Base-by-base conservation (phyloP, 805 yeast species). In the Saturnispora galanensis region DNA sequence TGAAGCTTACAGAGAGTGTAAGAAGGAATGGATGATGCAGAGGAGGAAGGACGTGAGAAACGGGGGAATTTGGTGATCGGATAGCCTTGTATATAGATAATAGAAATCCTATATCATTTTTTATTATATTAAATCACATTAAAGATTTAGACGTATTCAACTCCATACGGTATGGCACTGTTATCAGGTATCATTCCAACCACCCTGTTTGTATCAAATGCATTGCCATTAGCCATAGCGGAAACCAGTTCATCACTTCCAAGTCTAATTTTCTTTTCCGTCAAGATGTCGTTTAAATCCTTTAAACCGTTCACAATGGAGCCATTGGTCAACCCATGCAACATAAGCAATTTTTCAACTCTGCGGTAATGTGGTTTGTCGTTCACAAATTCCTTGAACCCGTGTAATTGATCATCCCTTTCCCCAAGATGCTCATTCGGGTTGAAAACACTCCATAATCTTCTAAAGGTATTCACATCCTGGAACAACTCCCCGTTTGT, bases 1-100 rank as follows among this genome's bases (percentile, higher is more conserved):
- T 60, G 87, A 81, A 55, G 96, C 97, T 0, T 90, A 90, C 60
- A 71, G 90, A 48, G 98, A 90, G 56, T 90, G 98, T 65, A 83
- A 84, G 59, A 80, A 80, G 56, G 84, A 73, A 49, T 84, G 89
- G 89, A 63, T 74, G 58, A 56, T 47, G 17, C 59, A 58, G 45
- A 53, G 64, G 47, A 56, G 50, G 41, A 58, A 49, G 39, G 65
- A 58, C 41, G 46, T 47, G 10, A 43, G 52, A 12, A 45, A 33
- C 30, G 63, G 63, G 36, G 65, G 65, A 15, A 52, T 59, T 10
- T 61, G 66, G 66, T 61, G 46, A 51, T 11, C 15, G 3, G 28
- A 7, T 16, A 11, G 3, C 15, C 30, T 38, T n/a, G 15, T n/a
- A n/a, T 38, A 21, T 38, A 28, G 10, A 38, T 32, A 11, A 30